Base-by-base conservation (phyloP, 805 yeast species). In the Metschnikowia kofuensis region DNA sequence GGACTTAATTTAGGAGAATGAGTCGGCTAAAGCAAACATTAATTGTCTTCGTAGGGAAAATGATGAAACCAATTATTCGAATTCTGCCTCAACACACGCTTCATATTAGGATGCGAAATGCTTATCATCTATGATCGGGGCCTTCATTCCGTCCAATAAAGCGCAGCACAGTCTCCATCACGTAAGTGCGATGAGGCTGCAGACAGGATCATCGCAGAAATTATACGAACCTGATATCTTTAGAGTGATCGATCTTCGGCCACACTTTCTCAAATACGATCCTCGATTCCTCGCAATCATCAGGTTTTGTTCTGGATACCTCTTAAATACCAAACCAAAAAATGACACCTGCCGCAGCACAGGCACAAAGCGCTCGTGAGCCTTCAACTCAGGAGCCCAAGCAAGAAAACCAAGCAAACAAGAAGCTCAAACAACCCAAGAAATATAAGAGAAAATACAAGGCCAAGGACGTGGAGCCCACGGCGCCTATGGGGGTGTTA, bases 401-500 rank as follows among this genome's bases (percentile, higher is more conserved):
- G 8, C 13, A 42, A 32, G 50, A 30, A 9, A 31, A 26, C 31
- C 38, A 39, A 12, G 44, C 47, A 1, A 13, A 40, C 34, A 58
- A 53, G 44, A 54, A 47, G 27, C 48, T 48, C 21, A 64, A 68
- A 44, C 59, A 60, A 40, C 52, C 59, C 12, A 67, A 64, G 45
- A 59, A 58, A 35, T 50, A 49, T 45, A 68, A 58, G 50, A 78
- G 81, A 61, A 80, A 80, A 59, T 85, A 83, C 59, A 82, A 79
- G 62, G 70, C 78, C 31, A 84, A 84, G 57, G 78, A 76, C 8
- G 76, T 78, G 11, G 97, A 90, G 51, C 78, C 85, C 31, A 87
- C 95, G 0, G 79, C 94, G 1, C 89, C 96, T 7, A 68, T 83
- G 35, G 97, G 97, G 7, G 87, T 89, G 7, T 74, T 92, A 38